Conservation (phyloP, 441 rosid species). For the Arabidopsis lyrata region DNA sequence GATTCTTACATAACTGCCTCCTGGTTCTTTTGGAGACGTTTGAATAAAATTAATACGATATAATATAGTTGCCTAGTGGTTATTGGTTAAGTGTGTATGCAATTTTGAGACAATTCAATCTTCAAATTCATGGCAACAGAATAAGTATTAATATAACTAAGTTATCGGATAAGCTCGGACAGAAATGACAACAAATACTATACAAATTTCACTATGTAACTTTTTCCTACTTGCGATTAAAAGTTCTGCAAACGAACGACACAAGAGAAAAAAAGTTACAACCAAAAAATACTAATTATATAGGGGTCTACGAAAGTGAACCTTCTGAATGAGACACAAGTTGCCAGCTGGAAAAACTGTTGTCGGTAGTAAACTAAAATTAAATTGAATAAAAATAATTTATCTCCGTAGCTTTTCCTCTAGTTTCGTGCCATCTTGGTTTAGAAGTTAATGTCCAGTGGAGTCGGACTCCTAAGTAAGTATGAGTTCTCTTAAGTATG, state of each 20-base stretch:
- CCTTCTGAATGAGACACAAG: conserved; percentile 38
- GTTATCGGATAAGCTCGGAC: conserved; percentile 8
- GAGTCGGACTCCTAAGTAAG: background rate
- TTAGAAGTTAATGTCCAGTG: conserved; percentile 22
- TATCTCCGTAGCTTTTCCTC: conserved; percentile 22
- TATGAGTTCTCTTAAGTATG: no score
- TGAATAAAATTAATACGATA: background rate
- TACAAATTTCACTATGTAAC: conserved; percentile 11
- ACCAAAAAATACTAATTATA: background rate
- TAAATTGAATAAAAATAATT: conserved; percentile 3
- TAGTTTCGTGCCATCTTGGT: conserved; percentile 31
- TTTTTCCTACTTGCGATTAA: conserved; percentile 1
- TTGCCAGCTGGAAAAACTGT: conserved; percentile 31
- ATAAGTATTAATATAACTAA: background rate
- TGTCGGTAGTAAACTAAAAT: conserved; percentile 29
- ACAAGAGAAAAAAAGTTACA: background rate
- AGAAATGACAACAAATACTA: background rate
- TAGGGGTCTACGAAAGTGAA: conserved; percentile 34
- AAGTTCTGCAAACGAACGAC: no score
- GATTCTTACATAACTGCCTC: background rate
- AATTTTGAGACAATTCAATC: background rate
- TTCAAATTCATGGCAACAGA: background rate
- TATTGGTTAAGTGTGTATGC: background rate
- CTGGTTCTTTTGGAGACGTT: background rate
- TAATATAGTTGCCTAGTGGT: background rate